Percentiles rank a stretch among this genome's conserved stretches.
phyloP scores from a whole-genome alignment of 225 moss, liverwort and hornwort species.

The Asterella californica region DNA sequence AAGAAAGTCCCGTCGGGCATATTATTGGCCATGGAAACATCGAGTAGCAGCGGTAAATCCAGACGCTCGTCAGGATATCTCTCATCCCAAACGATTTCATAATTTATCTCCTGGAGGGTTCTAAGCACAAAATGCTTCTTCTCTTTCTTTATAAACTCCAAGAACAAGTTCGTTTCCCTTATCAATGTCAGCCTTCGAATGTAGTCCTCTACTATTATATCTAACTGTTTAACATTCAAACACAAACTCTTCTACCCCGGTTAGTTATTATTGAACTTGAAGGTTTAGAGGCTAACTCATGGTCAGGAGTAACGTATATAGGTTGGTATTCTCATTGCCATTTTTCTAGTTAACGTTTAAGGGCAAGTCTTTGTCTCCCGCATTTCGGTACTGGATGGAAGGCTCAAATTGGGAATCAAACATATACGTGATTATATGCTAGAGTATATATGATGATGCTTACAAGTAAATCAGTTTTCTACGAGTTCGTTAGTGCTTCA shows the following conservation, averaged over 20 bases:
- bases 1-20: too few species aligned
- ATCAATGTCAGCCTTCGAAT: background rate
- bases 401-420: background rate
- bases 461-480: too few species aligned
- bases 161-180: background rate
- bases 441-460: too few species aligned
- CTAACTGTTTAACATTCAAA: background rate
- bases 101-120: constrained; percentile 3
- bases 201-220: background rate
- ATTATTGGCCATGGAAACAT: too few species aligned
- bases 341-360: too few species aligned
- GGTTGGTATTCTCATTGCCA: background rate
- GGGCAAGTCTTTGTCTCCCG: too few species aligned
- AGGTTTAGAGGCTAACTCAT: background rate
- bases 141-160: background rate
- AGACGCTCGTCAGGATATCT: background rate
- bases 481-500: too few species aligned
- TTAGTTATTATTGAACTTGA: background rate
- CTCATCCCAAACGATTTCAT: background rate
- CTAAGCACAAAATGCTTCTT: constrained; percentile 2
- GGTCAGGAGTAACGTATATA: background rate
- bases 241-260: background rate
- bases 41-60: background rate
- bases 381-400: background rate
- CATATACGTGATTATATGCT: too few species aligned